phyloP scores from a whole-genome alignment of 78 protist species.

The Monosiga brevicollis region DNA sequence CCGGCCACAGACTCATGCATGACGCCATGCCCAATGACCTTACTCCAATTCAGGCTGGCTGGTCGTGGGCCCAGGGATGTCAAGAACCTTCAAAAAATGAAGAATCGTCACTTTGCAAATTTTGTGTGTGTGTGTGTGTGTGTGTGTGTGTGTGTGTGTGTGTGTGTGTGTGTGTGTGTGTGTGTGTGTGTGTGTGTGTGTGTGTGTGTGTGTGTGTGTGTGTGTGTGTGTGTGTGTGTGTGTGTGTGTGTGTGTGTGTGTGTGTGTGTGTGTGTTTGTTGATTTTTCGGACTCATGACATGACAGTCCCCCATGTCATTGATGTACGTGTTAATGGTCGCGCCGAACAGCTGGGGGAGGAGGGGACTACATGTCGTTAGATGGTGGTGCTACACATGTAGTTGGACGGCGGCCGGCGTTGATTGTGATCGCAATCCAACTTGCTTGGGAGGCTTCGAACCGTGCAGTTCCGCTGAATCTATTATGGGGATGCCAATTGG shows the following conservation, averaged over 20 bases:
- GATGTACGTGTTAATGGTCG: too few species aligned
- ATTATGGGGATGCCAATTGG: too few species aligned
- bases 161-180: neutral
- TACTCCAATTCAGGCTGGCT: neutral
- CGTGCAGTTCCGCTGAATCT: too few species aligned
- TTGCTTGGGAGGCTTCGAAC: too few species aligned
- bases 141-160: neutral
- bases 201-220: neutral
- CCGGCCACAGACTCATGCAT: neutral
- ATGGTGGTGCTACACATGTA: too few species aligned
- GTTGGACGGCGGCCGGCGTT: too few species aligned
- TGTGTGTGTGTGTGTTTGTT: neutral
- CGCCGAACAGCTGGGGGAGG: too few species aligned
- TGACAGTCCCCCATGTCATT: too few species aligned
- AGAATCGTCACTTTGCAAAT: too few species aligned
- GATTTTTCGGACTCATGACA: neutral
- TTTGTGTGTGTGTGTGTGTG: neutral
- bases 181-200: neutral
- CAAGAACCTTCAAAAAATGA: too few species aligned
- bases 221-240: neutral
- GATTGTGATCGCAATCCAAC: too few species aligned
- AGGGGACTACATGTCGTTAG: too few species aligned
- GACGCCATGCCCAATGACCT: neutral
- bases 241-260: neutral
- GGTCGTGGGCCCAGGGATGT: neutral